Conservation (phyloP, 345 rosid species). For the Eucalyptus rudis region DNA sequence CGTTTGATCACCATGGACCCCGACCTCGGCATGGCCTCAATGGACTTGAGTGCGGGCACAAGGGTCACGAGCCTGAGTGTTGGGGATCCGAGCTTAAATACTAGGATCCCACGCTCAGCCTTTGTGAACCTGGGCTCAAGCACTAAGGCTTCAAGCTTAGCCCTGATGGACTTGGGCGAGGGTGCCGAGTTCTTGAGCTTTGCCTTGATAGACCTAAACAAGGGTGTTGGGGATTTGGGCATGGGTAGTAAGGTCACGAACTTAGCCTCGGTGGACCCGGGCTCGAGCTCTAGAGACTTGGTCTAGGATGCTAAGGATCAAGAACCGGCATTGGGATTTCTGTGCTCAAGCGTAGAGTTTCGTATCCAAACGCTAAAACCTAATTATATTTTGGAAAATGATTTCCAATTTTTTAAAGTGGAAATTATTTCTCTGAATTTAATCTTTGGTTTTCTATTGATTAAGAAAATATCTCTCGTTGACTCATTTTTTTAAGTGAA, state of each 20-base stretch:
- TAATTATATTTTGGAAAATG: too few species aligned
- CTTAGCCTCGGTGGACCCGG: neutral
- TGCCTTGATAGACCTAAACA: neutral
- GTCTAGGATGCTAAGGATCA: neutral
- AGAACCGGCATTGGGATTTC: neutral
- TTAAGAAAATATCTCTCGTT: too few species aligned
- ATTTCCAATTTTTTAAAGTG: neutral
- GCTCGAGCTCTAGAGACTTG: neutral
- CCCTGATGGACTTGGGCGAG: neutral
- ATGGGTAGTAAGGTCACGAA: neutral
- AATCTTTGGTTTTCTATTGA: neutral
- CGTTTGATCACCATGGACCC: neutral
- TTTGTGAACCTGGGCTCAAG: neutral
- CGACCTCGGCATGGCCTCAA: accelerated
- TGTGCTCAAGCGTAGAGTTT: neutral
- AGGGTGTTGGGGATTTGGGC: neutral
- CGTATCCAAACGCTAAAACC: neutral
- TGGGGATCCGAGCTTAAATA: neutral
- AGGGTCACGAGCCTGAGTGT: accelerated
- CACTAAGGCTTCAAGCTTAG: neutral
- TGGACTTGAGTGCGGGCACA: neutral
- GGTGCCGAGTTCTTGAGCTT: neutral
- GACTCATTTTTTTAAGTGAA: neutral
- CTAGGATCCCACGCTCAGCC: neutral
- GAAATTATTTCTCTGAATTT: neutral